Evolutionary conservation across 768 basidiomycete species (phyloP), one percentile per base, ranked within the genome.

Genomic region (Collybiopsis luxurians): DNA sequence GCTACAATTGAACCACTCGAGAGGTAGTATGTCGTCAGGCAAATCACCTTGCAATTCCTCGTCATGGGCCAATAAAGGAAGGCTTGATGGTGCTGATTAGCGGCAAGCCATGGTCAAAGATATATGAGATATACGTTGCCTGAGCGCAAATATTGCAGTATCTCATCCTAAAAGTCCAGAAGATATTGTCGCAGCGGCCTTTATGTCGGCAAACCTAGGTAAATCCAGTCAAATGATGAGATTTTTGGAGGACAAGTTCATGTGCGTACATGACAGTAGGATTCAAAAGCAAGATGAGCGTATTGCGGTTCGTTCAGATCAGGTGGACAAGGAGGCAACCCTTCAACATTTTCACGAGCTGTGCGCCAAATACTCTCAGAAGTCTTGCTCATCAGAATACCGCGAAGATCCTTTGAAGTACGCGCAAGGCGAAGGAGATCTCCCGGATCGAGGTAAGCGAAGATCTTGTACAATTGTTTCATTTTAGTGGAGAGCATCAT

Each of bases 391-490:
- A 83, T 73, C 34, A 85, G 74, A 23, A 81, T 60, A 28, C 64
- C 62, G 43, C 82, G 73, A 21, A 83, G 77, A 45, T 76, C 72
- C 65, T 79, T 82, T 11, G 74, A 76, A 28, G 73, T 80, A 50
- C 83, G 76, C 3, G 82, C 64, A 42, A 84, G 71, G 55, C 75
- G 75, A 26, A 85, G 68, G 38, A 84, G 64, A 62, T 85, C 83
- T 38, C 73, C 61, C 0, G 84, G 82, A 26, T 69, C 66, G 46
- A 85, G 69, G 53, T 78, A 73, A 21, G 75, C 73, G 55, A 84
- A 79, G 58, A 85, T 79, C 82, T 86, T 21, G 34, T 6, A 24
- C 7, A 47, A 30, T 24, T 24, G 24, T 40, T 6, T 11, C 27
- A 15, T 26, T 12, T n/a, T n/a, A 27, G 17, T 21, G 23, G 17